phyloP scores from a whole-genome alignment of 352 stramenopile genomes.

The Phytopythium cucurbitacearum region DNA sequence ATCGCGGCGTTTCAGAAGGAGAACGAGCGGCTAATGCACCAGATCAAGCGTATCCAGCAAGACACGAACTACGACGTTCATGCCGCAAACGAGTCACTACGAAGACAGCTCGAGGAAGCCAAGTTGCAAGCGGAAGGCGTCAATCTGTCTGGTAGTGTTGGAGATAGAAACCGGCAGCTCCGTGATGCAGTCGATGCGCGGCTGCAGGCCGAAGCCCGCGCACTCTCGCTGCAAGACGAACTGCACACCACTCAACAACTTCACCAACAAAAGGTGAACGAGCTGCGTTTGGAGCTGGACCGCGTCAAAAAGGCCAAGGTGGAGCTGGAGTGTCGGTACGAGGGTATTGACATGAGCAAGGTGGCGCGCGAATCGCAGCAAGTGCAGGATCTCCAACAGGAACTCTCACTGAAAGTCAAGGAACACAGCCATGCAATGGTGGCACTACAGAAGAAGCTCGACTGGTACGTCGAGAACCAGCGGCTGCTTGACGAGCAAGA shows the following conservation, averaged over 20 bases:
- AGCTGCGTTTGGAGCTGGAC: slow-evolving; percentile 68
- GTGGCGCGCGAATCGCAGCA: slow-evolving; percentile 53
- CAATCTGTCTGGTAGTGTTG: slow-evolving; percentile 5
- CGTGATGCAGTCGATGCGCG: slow-evolving; percentile 56
- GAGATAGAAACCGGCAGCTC: slow-evolving; percentile 36
- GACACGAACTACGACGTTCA: slow-evolving; percentile 69
- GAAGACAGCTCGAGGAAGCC: slow-evolving; percentile 36
- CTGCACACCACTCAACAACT: slow-evolving; percentile 24
- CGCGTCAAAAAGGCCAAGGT: slow-evolving; percentile 78
- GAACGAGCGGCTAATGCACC: slow-evolving; percentile 79
- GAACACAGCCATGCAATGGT: slow-evolving; percentile 42
- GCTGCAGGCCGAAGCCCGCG: slow-evolving; percentile 51
- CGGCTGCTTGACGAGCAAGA: slow-evolving; percentile 76
- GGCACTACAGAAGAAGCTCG: slow-evolving; percentile 74
- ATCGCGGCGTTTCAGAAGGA: slow-evolving; percentile 81
- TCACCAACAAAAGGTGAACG: slow-evolving; percentile 53
- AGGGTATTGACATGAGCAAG: slow-evolving; percentile 61
- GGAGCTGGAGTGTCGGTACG: slow-evolving; percentile 73
- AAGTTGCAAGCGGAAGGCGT: slow-evolving; percentile 22
- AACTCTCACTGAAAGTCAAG: slow-evolving; percentile 39
- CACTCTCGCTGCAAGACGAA: slow-evolving; percentile 55
- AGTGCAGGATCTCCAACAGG: slow-evolving; percentile 32
- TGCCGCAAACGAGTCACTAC: slow-evolving; percentile 67
- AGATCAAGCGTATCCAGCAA: slow-evolving; percentile 60
- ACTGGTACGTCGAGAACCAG: slow-evolving; percentile 86